Conservation (phyloP, 345 rosid genomes). For the Populus ilicifolia region DNA sequence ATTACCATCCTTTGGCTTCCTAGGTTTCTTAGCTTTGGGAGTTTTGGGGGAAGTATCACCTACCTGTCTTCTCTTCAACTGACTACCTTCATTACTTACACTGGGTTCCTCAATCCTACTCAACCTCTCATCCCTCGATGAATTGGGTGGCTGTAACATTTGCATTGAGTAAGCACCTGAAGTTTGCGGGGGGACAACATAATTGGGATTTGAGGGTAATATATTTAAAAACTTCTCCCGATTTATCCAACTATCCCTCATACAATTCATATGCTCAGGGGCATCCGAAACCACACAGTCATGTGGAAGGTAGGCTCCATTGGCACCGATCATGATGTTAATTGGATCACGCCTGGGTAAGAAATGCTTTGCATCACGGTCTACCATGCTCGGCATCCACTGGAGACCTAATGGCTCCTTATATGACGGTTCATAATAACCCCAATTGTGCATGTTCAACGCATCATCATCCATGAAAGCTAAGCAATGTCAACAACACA, state of each 20-base stretch:
- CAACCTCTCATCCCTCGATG: conserved; percentile 48
- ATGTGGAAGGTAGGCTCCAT: conserved; percentile 49
- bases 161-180: conserved; percentile 61
- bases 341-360: conserved; percentile 66
- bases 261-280: conserved; percentile 56
- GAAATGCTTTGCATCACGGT: conserved; percentile 66
- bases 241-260: conserved; percentile 60
- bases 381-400: conserved; percentile 67
- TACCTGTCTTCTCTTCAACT: conserved; percentile 61
- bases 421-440: conserved; percentile 72
- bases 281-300: conserved; percentile 57
- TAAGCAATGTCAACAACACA: conserved; percentile 22
- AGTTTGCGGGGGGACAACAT: conserved; percentile 55
- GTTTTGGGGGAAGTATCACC: conserved; percentile 41
- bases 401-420: conserved; percentile 72
- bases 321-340: conserved; percentile 47
- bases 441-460: conserved; percentile 77
- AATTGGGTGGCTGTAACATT: conserved; percentile 51
- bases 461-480: conserved; percentile 75
- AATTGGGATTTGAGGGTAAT: conserved; percentile 44
- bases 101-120: conserved; percentile 48
- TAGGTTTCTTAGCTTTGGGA: conserved; percentile 69
- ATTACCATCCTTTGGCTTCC: conserved; percentile 69
- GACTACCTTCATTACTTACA: conserved; percentile 40
- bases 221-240: conserved; percentile 74